These are phyloP conservation scores for Colletotrichum sp. DNA, from an alignment of 2,329 filamentous ascomycete genomes.

Conservation along the genomic window DNA sequence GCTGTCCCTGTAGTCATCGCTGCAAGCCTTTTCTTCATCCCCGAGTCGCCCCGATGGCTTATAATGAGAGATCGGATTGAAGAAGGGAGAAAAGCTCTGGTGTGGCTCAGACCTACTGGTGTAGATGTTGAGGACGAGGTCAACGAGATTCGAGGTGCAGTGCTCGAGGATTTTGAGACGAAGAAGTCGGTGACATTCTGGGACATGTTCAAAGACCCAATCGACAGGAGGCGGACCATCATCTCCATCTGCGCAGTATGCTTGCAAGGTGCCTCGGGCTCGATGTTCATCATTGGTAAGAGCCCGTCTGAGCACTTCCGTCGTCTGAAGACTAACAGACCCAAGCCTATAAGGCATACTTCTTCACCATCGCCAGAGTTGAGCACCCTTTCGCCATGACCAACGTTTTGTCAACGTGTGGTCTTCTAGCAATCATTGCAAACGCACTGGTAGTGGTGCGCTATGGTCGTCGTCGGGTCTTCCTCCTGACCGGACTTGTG, in stretches of 20 bases:
- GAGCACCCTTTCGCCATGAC: background rate
- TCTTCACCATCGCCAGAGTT: background rate
- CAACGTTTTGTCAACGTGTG: background rate
- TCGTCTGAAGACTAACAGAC: background rate
- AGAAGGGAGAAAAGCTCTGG: background rate
- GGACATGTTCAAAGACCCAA: slow-evolving; percentile 31
- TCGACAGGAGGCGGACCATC: slow-evolving; percentile 23
- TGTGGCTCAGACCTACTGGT: background rate
- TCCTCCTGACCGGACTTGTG: background rate
- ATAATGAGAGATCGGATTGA: background rate
- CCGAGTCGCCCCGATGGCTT: background rate
- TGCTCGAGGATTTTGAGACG: slow-evolving; percentile 58
- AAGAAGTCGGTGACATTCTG: slow-evolving; percentile 58
- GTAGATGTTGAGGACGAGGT: slow-evolving; percentile 27
- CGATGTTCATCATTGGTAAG: background rate
- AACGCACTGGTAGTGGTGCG: background rate
- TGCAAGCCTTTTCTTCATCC: background rate
- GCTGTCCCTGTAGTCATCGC: background rate
- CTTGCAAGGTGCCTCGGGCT: background rate
- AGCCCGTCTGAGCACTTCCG: fast-evolving
- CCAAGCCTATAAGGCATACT: background rate
- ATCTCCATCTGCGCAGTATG: background rate
- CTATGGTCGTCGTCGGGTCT: background rate
- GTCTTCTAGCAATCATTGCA: background rate
- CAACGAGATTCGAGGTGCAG: slow-evolving; percentile 44